Evolutionary conservation across 1,284 basidiomycete species (phyloP), one percentile per base, ranked within the genome.

Genomic region (Mycosarcoma mackinlayi): DNA sequence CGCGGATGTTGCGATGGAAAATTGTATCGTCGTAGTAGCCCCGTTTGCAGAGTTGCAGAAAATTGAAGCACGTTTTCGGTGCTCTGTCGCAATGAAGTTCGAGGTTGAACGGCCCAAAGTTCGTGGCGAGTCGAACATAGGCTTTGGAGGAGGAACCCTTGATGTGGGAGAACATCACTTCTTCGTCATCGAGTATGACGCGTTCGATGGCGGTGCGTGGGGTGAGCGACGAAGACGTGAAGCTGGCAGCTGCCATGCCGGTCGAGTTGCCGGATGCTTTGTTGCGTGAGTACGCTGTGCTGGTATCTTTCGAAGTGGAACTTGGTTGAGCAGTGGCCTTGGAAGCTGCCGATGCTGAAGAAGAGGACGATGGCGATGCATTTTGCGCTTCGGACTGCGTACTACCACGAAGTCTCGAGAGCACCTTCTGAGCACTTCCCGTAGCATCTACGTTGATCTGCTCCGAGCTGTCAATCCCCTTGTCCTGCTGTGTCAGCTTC

Each of bases 31-130:
- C 90, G 82, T 98, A 99, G 75, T 94, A 93, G 3, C 94, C 93
- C 31, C 89, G 85, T 50, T 59, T 67, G 52, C 58, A 69, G 9
- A 77, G 72, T 38, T 91, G 91, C 18, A 98, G 85, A 84, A 98
- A 98, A 84, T 98, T 98, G 84, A 97, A 98, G 78, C 94, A 79
- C 38, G 95, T 97, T 84, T 95, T 94, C 0, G 95, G 95, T 6
- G 94, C 95, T 35, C 59, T 92, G 83, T 94, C 92, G 79, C 92
- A 94, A 79, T 91, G 94, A 14, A 98, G 85, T 83, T 98, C 95
- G 21, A 97, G 76, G 76, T 98, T 97, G 55, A 98, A 85, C 52
- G 91, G 89, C 14, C 94, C 95, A 18, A 93, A 87, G 76, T 90
- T 94, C 9, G 95, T 97, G 46, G 92, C 88, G 41, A 98, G 90